Percentiles rank a stretch among this genome's conserved stretches.
phyloP scores from a whole-genome alignment of 192 early-diverging fungal genomes.

The Helicostylum pulchrum region DNA sequence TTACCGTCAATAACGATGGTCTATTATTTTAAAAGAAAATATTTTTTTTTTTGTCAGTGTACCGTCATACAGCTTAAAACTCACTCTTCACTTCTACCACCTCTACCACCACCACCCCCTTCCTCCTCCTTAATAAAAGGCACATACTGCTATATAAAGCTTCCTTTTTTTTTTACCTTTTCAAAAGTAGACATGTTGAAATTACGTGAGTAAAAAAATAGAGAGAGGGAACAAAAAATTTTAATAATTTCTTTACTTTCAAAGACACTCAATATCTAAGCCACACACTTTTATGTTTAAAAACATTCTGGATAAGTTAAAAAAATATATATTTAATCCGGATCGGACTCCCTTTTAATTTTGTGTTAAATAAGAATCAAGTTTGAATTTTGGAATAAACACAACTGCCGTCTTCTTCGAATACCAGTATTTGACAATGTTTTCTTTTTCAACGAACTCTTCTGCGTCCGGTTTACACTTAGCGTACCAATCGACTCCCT shows the following conservation, averaged over 20 bases:
- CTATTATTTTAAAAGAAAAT: slow-evolving; percentile 39
- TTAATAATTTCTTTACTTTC: not conserved
- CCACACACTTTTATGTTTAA: too few relatives aligned
- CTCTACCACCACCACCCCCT: too few relatives aligned
- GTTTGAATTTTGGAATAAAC: too few relatives aligned
- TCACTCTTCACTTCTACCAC: too few relatives aligned
- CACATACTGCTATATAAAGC: too few relatives aligned
- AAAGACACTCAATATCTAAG: too few relatives aligned
- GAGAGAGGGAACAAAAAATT: not conserved
- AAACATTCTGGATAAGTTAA: too few relatives aligned
- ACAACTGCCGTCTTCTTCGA: too few relatives aligned
- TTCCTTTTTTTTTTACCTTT: not conserved
- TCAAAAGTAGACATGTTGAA: not conserved
- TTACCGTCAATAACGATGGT: slow-evolving; percentile 99
- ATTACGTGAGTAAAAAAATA: not conserved
- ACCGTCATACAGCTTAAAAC: not conserved
- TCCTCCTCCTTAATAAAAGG: not conserved
- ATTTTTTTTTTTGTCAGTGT: not conserved
- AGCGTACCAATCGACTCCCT: not conserved
- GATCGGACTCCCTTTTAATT: too few relatives aligned
- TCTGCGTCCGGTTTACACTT: not conserved
- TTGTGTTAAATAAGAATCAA: too few relatives aligned
- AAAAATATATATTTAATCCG: too few relatives aligned
- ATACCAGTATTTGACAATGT: too few relatives aligned
- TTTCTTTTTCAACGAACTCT: not conserved